A percentile compares a stretch with the other conserved stretches of the same genome.
phyloP scores from a whole-genome alignment of 805 yeast genomes.

The Cyberlindnera lachancei region DNA sequence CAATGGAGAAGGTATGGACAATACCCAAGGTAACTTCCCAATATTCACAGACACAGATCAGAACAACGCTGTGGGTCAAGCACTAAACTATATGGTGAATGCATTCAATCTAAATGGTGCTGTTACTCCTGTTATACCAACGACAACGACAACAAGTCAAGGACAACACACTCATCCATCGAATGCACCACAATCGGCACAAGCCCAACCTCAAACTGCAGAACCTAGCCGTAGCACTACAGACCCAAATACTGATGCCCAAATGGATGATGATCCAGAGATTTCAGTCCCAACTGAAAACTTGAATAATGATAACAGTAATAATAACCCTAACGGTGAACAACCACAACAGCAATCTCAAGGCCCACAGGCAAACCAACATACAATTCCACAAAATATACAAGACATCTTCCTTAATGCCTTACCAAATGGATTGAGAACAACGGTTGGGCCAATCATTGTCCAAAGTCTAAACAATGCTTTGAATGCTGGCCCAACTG shows the following conservation, averaged over 20 bases:
- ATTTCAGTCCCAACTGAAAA: slow-evolving; percentile 4
- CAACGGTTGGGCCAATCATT: slow-evolving; percentile 9
- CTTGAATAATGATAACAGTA: neutral
- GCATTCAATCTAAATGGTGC: slow-evolving; percentile 1
- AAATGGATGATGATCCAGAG: slow-evolving; percentile 7
- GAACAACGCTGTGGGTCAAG: slow-evolving; percentile 8
- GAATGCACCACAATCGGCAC: neutral
- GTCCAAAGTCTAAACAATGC: slow-evolving; percentile 10
- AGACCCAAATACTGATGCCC: slow-evolving; percentile 2
- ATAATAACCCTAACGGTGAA: neutral
- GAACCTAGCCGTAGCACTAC: no score
- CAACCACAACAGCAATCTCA: neutral
- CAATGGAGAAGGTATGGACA: slow-evolving; percentile 2
- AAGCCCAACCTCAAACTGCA: neutral
- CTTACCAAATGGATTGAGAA: slow-evolving; percentile 8
- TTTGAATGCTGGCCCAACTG: slow-evolving; percentile 7
- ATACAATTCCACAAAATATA: slow-evolving; percentile 2
- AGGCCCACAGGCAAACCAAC: neutral
- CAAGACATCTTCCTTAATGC: slow-evolving; percentile 6
- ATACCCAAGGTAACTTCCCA: slow-evolving; percentile 3
- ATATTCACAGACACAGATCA: slow-evolving; percentile 4
- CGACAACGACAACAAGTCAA: slow-evolving; percentile 1
- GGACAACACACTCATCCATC: slow-evolving; percentile 1
- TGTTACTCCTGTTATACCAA: slow-evolving; percentile 1
- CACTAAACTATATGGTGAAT: slow-evolving; percentile 6